phyloP scores from a whole-genome alignment of 1,139 yeast genomes.

The Debaryomycetaceae sp. region DNA sequence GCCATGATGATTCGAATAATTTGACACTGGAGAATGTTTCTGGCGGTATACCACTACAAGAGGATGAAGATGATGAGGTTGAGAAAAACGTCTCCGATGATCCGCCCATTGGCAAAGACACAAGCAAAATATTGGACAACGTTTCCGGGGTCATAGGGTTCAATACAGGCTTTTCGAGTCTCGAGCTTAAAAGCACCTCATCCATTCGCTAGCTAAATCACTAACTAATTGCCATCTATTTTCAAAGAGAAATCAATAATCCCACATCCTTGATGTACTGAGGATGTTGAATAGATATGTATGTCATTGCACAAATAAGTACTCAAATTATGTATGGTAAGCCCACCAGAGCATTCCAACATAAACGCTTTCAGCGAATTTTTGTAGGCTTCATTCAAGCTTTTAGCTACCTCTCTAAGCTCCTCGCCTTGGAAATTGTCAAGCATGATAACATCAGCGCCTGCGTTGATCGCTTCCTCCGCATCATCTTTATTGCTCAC shows the following conservation, averaged over 20 bases:
- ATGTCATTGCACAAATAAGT: constrained; percentile 71
- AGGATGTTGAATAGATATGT: constrained; percentile 87
- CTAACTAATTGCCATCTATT: constrained; percentile 37
- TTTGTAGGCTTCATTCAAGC: constrained; percentile 55
- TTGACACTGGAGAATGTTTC: not conserved
- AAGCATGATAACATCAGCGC: constrained; percentile 94
- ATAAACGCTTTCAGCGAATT: constrained; percentile 52
- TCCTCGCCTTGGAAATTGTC: constrained; percentile 79
- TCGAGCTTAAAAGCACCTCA: constrained; percentile 36
- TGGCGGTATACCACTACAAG: not conserved
- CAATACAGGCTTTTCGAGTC: constrained; percentile 42
- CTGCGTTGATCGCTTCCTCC: constrained; percentile 86
- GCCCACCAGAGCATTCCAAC: constrained; percentile 91
- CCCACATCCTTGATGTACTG: constrained; percentile 88
- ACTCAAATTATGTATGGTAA: constrained; percentile 64
- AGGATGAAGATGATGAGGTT: constrained; percentile 8
- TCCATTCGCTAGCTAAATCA: constrained; percentile 28
- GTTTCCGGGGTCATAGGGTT: constrained; percentile 42
- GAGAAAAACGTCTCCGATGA: constrained; percentile 6
- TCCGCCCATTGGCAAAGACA: constrained; percentile 14
- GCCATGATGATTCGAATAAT: not conserved
- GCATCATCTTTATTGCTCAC: constrained; percentile 83
- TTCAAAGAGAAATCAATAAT: constrained; percentile 83
- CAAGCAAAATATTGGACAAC: constrained; percentile 28
- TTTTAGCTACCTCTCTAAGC: constrained; percentile 61